Conservation (phyloP, 2,329 filamentous ascomycete genomes). For the Colletotrichum kahawae region DNA sequence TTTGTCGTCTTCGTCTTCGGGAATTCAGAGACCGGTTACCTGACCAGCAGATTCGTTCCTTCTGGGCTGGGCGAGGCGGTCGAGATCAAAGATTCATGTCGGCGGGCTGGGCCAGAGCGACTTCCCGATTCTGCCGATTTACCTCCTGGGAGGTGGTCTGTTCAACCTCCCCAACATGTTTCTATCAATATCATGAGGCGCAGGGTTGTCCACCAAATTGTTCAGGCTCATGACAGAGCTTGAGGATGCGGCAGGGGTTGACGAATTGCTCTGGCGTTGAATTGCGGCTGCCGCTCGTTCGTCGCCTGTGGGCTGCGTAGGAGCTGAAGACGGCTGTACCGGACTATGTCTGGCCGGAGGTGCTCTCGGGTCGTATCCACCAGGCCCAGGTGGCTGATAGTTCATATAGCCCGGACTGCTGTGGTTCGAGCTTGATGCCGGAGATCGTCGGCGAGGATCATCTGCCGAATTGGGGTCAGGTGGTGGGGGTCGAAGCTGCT, state of each 20-base stretch:
- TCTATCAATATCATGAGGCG: slow-evolving; percentile 55
- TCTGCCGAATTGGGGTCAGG: slow-evolving; percentile 46
- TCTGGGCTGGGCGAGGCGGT: neutral
- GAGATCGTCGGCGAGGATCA: slow-evolving; percentile 56
- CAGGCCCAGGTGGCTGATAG: slow-evolving; percentile 5
- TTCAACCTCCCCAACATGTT: slow-evolving; percentile 60
- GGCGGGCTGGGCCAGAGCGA: neutral
- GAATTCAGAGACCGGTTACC: neutral
- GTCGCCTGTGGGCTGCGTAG: slow-evolving; percentile 35
- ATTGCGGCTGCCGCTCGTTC: slow-evolving; percentile 40
- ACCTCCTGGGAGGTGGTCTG: slow-evolving; percentile 29
- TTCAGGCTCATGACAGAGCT: slow-evolving; percentile 58
- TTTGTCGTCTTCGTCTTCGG: neutral
- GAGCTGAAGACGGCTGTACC: slow-evolving; percentile 40
- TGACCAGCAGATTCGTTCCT: slow-evolving; percentile 19
- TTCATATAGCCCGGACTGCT: slow-evolving; percentile 46
- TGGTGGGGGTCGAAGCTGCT: slow-evolving; percentile 48
- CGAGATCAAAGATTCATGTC: neutral
- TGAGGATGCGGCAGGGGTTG: slow-evolving; percentile 30
- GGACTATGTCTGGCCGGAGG: slow-evolving; percentile 40
- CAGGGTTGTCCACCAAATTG: slow-evolving; percentile 51
- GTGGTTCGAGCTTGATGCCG: slow-evolving; percentile 52
- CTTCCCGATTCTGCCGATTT: slow-evolving; percentile 5
- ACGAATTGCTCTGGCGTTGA: slow-evolving; percentile 38
- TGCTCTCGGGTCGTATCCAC: slow-evolving; percentile 9